Conservation (phyloP, 108 stramenopile genomes). For the Pseudonitzschia multistriata region DNA sequence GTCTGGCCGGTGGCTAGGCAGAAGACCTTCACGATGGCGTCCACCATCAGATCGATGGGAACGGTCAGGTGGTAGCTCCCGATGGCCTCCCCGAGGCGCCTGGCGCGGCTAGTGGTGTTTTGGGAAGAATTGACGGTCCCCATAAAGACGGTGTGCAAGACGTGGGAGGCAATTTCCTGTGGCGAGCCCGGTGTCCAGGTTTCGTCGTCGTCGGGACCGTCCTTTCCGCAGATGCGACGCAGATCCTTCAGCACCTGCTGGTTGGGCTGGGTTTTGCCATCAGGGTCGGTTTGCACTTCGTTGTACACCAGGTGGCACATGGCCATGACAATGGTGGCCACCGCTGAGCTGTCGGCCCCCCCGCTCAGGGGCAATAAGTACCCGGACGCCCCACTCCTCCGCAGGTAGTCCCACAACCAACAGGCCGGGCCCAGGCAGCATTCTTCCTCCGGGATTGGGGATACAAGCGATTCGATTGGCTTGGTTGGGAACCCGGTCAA, state of each 20-base stretch:
- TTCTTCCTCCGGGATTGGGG: slow-evolving; percentile 86
- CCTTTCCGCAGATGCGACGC: slow-evolving; percentile 54
- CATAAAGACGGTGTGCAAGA: slow-evolving; percentile 96
- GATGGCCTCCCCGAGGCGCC: slow-evolving; percentile 80
- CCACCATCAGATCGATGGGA: slow-evolving; percentile 89
- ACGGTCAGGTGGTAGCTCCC: slow-evolving; percentile 91
- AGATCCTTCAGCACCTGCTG: slow-evolving; percentile 62
- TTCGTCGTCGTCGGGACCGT: slow-evolving; percentile 15
- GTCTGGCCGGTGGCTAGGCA: slow-evolving; percentile 67
- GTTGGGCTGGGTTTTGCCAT: slow-evolving; percentile 16
- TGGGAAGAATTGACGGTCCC: slow-evolving; percentile 90
- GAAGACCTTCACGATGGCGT: slow-evolving; percentile 86
- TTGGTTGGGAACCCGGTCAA: not conserved
- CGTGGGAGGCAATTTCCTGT: slow-evolving; percentile 76
- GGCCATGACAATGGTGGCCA: slow-evolving; percentile 93
- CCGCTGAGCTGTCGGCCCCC: slow-evolving; percentile 94
- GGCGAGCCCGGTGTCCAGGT: slow-evolving; percentile 76
- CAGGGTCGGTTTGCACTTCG: slow-evolving; percentile 49
- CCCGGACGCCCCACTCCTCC: slow-evolving; percentile 90
- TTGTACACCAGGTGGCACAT: slow-evolving; percentile 91
- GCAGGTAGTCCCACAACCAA: slow-evolving; percentile 99
- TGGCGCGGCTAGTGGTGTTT: slow-evolving; percentile 78
- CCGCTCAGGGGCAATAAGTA: slow-evolving; percentile 96
- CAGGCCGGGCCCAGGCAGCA: slow-evolving; percentile 97
- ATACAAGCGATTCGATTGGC: slow-evolving; percentile 2